Conservation (phyloP, 2,329 filamentous ascomycete genomes). For the Xylaria sp. region DNA sequence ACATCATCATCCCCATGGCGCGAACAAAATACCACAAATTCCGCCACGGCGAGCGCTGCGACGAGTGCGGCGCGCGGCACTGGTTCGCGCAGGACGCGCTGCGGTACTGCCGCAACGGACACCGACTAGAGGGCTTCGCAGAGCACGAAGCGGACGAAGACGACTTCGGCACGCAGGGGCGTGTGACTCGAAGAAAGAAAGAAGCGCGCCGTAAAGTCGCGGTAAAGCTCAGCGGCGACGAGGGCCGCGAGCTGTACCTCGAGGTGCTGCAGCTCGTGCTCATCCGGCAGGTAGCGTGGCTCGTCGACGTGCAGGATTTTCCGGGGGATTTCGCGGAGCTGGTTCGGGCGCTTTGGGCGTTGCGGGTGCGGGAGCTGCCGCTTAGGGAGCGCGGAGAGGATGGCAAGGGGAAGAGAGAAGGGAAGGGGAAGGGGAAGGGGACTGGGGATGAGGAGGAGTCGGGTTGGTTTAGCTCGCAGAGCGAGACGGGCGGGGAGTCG, state of each 20-base stretch:
- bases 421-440: constrained; percentile 24
- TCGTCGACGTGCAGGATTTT: constrained; percentile 74
- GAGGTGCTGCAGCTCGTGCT: constrained; percentile 87
- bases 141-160: constrained; percentile 70
- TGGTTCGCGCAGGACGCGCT: constrained; percentile 81
- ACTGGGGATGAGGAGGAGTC: constrained; percentile 43
- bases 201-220: constrained; percentile 65
- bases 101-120: constrained; percentile 82
- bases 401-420: constrained; percentile 42
- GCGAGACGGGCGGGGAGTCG: constrained; percentile 53
- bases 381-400: constrained; percentile 55
- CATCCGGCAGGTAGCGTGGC: constrained; percentile 80
- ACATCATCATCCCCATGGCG: constrained; percentile 50
- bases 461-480: constrained; percentile 69
- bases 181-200: constrained; percentile 66
- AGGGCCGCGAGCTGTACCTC: constrained; percentile 81
- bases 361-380: constrained; percentile 70
- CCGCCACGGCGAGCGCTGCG: constrained; percentile 64
- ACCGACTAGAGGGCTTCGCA: constrained; percentile 76
- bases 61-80: constrained; percentile 75
- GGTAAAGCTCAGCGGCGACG: constrained; percentile 70
- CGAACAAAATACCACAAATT: constrained; percentile 62
- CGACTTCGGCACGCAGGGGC: constrained; percentile 71
- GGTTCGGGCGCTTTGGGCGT: constrained; percentile 85
- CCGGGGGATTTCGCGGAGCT: constrained; percentile 80